Percentiles rank a stretch among this genome's conserved stretches.
Conservation (phyloP, 1,284 basidiomycete species). For the Volvariella surrecta region DNA sequence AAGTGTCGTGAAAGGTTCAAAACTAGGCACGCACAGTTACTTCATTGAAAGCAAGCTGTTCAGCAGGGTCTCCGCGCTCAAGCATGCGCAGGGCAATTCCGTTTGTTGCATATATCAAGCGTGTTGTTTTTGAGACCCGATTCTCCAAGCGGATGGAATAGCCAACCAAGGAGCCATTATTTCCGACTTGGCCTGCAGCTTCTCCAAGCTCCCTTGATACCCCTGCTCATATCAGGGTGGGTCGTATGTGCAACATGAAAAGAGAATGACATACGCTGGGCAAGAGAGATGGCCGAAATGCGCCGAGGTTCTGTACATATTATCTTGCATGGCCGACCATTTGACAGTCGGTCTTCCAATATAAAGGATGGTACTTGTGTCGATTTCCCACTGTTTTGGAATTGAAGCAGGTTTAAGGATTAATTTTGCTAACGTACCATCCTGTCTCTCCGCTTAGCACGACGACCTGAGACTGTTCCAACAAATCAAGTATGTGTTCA, state of each 20-base stretch:
- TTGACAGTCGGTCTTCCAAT: constrained; percentile 82
- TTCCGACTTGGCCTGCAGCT: constrained; percentile 73
- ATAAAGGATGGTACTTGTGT: constrained; percentile 96
- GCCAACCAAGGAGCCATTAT: constrained; percentile 77
- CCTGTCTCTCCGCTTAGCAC: constrained; percentile 98
- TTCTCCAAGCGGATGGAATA: constrained; percentile 95
- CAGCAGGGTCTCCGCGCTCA: constrained; percentile 66
- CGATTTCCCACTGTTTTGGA: constrained; percentile 76
- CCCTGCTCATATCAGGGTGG: constrained; percentile 17
- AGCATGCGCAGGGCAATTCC: constrained; percentile 98
- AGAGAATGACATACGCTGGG: constrained; percentile 53
- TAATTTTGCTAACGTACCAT: too few relatives aligned
- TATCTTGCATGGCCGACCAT: constrained; percentile 84
- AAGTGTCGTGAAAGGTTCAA: constrained; percentile 3
- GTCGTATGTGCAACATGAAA: constrained; percentile 1
- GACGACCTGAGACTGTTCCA: constrained; percentile 80
- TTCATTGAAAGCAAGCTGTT: constrained; percentile 80
- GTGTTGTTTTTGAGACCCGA: constrained; percentile 75
- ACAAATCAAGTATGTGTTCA: constrained; percentile 61
- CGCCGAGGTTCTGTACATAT: constrained; percentile 95
- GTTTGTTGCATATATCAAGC: constrained; percentile 84
- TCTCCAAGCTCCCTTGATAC: constrained; percentile 95
- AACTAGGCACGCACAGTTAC: constrained; percentile 58
- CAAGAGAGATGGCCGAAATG: constrained; percentile 96
- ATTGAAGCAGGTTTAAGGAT: constrained; percentile 3